phyloP scores from a whole-genome alignment of 805 yeast species.

The Saccharomycopsis sp. region DNA sequence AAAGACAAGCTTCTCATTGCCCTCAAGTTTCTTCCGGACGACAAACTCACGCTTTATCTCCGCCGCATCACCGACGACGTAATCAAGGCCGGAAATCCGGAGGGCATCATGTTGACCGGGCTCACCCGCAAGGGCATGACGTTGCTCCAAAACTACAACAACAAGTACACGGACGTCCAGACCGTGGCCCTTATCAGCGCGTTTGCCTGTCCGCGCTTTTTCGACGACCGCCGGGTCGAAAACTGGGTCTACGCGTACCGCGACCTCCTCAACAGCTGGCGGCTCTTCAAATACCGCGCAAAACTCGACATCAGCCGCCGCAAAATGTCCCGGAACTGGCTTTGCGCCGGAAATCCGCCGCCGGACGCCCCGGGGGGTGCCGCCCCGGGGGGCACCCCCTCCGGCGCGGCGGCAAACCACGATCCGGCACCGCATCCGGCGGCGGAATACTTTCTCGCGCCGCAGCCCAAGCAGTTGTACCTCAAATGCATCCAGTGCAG shows the following conservation, averaged over 20 bases:
- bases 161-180: slow-evolving; percentile 84
- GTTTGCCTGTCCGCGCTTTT: slow-evolving; percentile 79
- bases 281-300: slow-evolving; percentile 69
- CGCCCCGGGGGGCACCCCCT: neutral
- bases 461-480: slow-evolving; percentile 61
- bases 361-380: neutral
- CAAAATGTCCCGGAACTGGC: slow-evolving; percentile 43
- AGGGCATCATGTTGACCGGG: slow-evolving; percentile 89
- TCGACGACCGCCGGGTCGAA: slow-evolving; percentile 63
- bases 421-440: neutral
- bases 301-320: slow-evolving; percentile 76
- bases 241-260: slow-evolving; percentile 75
- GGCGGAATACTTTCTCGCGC: slow-evolving; percentile 7
- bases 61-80: slow-evolving; percentile 65
- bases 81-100: slow-evolving; percentile 74
- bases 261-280: slow-evolving; percentile 69
- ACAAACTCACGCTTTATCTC: slow-evolving; percentile 67
- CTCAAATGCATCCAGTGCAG: slow-evolving; percentile 81
- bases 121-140: slow-evolving; percentile 79
- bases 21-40: slow-evolving; percentile 72
- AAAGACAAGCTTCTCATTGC: slow-evolving; percentile 90
- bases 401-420: neutral
- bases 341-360: neutral
- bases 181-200: slow-evolving; percentile 79
- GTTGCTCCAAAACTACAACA: slow-evolving; percentile 78